These are phyloP conservation scores for Mrakiaceae sp. DNA, from an alignment of 1,284 basidiomycete genomes.

Conservation along the genomic window DNA sequence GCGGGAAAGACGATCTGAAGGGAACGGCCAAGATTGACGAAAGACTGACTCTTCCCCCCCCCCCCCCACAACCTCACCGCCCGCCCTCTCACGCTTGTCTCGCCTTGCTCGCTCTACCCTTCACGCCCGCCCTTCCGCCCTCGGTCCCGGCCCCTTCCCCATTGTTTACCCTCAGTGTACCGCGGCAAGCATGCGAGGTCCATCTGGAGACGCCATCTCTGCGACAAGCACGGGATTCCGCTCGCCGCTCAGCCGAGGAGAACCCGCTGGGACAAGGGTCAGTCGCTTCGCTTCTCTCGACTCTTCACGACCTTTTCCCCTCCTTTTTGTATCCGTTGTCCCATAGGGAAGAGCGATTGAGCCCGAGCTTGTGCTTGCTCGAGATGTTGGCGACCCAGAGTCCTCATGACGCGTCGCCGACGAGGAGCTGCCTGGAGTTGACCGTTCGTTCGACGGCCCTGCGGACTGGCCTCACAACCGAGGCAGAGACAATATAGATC, in stretches of 20 bases:
- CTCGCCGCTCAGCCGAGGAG: conserved; percentile 40
- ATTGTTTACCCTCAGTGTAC: conserved; percentile 27
- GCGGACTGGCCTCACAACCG: too few species aligned
- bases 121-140: too few species aligned
- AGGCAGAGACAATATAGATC: too few species aligned
- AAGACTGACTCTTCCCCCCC: too few species aligned
- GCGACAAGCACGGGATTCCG: conserved; percentile 45
- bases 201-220: conserved; percentile 44
- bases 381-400: too few species aligned
- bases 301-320: not conserved
- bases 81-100: too few species aligned
- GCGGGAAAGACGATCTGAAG: not conserved
- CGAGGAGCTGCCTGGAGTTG: too few species aligned
- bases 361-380: not conserved
- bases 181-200: conserved; percentile 43
- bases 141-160: not conserved
- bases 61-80: too few species aligned
- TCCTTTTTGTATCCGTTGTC: not conserved
- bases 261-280: conserved; percentile 44
- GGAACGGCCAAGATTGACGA: too few species aligned
- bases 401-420: too few species aligned
- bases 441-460: too few species aligned
- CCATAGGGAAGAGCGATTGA: not conserved
- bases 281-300: conserved; percentile 17
- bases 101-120: too few species aligned